Evolutionary conservation across 2,329 filamentous ascomycete genomes (phyloP).

Genomic region (Epichloe uncinata): DNA sequence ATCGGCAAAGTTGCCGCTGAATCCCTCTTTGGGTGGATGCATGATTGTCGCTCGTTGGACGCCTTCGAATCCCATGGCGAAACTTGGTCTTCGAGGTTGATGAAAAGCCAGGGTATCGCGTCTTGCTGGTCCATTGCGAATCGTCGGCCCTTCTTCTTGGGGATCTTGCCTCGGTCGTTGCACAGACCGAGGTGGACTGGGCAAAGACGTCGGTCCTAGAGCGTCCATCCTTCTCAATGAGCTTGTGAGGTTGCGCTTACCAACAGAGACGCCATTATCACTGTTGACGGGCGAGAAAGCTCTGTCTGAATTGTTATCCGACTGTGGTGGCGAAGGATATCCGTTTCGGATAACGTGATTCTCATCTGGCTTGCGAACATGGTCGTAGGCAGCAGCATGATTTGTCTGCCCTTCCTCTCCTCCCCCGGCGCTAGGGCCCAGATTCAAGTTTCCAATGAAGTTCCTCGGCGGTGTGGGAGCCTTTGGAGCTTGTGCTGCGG

Average conservation of each 20-base stretch:
- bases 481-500: neutral
- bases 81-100: constrained; percentile 31
- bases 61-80: constrained; percentile 27
- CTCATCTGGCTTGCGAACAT: neutral
- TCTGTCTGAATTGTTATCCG: constrained; percentile 16
- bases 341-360: constrained; percentile 6
- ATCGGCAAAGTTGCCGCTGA: constrained; percentile 24
- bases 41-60: constrained; percentile 9
- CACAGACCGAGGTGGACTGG: constrained; percentile 29
- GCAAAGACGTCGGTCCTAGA: constrained; percentile 16
- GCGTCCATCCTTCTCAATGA: constrained; percentile 14
- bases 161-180: constrained; percentile 26
- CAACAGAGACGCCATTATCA: constrained; percentile 9
- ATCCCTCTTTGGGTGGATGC: constrained; percentile 17
- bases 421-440: constrained; percentile 14
- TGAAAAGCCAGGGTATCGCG: constrained; percentile 37
- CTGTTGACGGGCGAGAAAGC: constrained; percentile 10
- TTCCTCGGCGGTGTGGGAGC: constrained; percentile 17
- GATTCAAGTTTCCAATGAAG: constrained; percentile 27
- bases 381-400: neutral
- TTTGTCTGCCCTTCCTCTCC: neutral
- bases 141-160: constrained; percentile 25
- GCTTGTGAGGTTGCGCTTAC: constrained; percentile 13
- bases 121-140: constrained; percentile 35
- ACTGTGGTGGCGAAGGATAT: constrained; percentile 26